These are phyloP conservation scores for Venturiaceae sp. DNA, from an alignment of 2,329 filamentous ascomycete species.

Conservation along the genomic window DNA sequence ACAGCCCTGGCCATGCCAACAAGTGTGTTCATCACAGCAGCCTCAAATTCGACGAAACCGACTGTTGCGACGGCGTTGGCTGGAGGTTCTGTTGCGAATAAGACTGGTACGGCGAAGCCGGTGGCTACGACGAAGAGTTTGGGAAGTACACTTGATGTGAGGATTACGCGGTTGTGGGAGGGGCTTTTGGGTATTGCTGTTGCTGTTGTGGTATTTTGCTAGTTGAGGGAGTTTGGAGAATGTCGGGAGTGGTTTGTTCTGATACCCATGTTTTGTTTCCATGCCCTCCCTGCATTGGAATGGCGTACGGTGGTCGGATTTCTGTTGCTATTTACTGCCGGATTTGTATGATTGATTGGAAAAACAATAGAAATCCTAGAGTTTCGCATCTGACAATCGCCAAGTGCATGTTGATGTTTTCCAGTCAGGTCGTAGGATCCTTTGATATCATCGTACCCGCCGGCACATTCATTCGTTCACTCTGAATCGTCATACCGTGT, in stretches of 20 bases:
- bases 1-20: neutral
- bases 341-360: no score
- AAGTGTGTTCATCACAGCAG: neutral
- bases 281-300: neutral
- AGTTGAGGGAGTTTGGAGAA: neutral
- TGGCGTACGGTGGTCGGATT: neutral
- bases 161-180: neutral
- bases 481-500: neutral
- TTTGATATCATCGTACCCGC: no score
- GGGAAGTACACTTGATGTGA: neutral
- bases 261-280: neutral
- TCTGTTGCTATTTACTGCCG: neutral
- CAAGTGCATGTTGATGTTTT: no score
- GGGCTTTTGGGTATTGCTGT: neutral
- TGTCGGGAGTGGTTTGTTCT: no score
- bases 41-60: neutral
- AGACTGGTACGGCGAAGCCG: neutral
- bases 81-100: neutral
- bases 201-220: neutral
- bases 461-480: no score
- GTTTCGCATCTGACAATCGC: no score
- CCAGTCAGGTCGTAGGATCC: no score
- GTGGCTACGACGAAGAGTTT: neutral
- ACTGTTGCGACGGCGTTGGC: neutral
- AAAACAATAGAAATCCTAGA: no score